Evolutionary conservation across 2,329 filamentous ascomycete species (phyloP), one percentile per base, ranked within the genome.

Genomic region (Aspergillus aculeatinus): DNA sequence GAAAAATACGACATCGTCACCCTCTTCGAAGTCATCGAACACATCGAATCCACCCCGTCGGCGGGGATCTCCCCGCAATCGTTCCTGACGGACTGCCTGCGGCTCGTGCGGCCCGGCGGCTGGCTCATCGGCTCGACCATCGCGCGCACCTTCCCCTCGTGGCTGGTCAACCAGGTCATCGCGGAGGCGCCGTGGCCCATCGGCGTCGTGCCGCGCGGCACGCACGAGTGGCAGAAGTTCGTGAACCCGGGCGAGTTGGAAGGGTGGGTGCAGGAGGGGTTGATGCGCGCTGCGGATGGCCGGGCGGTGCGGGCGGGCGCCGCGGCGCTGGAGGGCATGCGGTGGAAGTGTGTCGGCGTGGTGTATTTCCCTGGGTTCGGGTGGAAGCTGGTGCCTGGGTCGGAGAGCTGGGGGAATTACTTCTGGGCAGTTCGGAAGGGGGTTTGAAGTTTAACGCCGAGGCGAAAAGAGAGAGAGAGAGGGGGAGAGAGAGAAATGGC

Each of bases 201-300:
- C 42, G 83, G 90, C 5, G 91, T 98, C 62, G 95, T 99, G 59
- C 95, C 95, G 10, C 86, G 85, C 65, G 95, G 95, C 1, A 99
- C 95, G 51, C 95, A 99, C 78, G 92, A 97, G 75, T 99, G 95
- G 95, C 83, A 83, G 63, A 96, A 98, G 80, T 99, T 98, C 78
- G 88, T 99, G 66, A 95, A 97, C 72, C 90, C 91, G 64, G 81
- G 85, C 14, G 94, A 98, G 81, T 75, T 77, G 48, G 62, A 73
- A 42, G 73, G 71, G 23, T 80, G 78, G 77, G 72, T 74, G 42
- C 71, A 74, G 60, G 71, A 77, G 58, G 76, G 72, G 1, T 59
- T 78, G 70, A 79, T 83, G 67, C 77, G 74, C 81, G 84, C 73
- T 84, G 88, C 58, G 56, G 74, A 76, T 59, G 61, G 65, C 5